Evolutionary conservation across 1,284 basidiomycete genomes (phyloP).

Genomic region (Cronartium ribicola): DNA sequence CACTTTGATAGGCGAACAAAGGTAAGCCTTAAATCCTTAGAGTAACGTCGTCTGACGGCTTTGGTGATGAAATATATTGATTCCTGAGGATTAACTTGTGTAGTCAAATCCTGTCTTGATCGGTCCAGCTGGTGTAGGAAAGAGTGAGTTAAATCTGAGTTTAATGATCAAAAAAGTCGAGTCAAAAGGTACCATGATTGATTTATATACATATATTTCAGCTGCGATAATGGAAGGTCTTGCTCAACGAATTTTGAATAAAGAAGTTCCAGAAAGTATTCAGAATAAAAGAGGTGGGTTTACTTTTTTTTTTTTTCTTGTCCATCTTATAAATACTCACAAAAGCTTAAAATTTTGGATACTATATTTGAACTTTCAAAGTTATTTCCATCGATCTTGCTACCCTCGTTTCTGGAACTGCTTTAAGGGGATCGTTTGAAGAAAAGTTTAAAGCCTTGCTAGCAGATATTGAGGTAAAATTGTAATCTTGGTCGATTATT

Average conservation of each 20-base stretch:
- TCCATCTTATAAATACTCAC: not conserved
- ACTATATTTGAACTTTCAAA: constrained; percentile 57
- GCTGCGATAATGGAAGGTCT: constrained; percentile 85
- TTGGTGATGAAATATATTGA: not conserved
- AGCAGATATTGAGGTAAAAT: constrained; percentile 76
- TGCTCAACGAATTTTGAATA: constrained; percentile 78
- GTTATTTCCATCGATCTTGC: constrained; percentile 66
- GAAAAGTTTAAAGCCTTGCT: constrained; percentile 83
- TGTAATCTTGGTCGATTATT: not conserved
- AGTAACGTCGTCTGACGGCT: not conserved
- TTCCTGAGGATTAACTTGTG: constrained; percentile 52
- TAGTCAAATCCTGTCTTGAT: constrained; percentile 77
- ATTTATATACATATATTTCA: not conserved
- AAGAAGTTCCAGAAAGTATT: constrained; percentile 70
- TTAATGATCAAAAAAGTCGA: constrained; percentile 77
- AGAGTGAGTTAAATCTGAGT: constrained; percentile 33
- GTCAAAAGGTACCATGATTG: not conserved
- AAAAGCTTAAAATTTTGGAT: not conserved
- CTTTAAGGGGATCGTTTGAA: constrained; percentile 83
- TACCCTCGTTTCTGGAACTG: constrained; percentile 76
- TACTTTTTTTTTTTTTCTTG: not conserved
- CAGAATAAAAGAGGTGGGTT: constrained; percentile 57
- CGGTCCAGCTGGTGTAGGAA: constrained; percentile 52
- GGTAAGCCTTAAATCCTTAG: not conserved
- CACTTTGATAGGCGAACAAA: not conserved